A percentile compares a stretch with the other conserved stretches of the same genome.
Conservation (phyloP, 2,329 filamentous ascomycete species). For the Cryphonectria japonica region DNA sequence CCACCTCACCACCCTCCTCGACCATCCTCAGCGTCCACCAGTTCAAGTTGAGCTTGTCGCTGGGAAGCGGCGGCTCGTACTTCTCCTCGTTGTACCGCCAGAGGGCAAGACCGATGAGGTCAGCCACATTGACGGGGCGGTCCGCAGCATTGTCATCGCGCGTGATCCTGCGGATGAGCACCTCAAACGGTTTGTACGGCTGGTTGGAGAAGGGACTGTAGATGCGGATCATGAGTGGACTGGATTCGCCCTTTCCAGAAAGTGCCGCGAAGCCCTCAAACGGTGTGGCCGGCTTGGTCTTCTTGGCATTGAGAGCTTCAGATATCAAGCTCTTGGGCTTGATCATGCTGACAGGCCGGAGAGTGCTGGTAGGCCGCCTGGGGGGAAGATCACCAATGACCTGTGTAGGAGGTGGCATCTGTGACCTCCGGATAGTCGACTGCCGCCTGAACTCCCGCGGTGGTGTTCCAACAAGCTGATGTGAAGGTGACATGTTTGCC, state of each 20-base stretch:
- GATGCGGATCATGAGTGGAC: slow-evolving; percentile 75
- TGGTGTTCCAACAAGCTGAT: slow-evolving; percentile 66
- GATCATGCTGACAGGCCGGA: slow-evolving; percentile 67
- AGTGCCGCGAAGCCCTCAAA: slow-evolving; percentile 78
- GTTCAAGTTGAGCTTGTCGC: slow-evolving; percentile 75
- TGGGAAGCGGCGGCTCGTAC: slow-evolving; percentile 66
- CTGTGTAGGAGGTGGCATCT: slow-evolving; percentile 57
- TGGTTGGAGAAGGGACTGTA: slow-evolving; percentile 73
- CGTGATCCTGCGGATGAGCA: slow-evolving; percentile 70
- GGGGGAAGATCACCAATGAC: slow-evolving; percentile 71
- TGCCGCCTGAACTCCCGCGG: slow-evolving; percentile 63
- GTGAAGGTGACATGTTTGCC: slow-evolving; percentile 53
- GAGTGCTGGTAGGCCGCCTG: slow-evolving; percentile 67
- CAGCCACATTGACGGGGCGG: slow-evolving; percentile 71
- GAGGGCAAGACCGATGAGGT: slow-evolving; percentile 79
- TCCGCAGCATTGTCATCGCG: slow-evolving; percentile 68
- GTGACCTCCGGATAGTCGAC: slow-evolving; percentile 67
- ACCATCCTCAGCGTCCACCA: slow-evolving; percentile 85
- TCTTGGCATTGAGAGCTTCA: slow-evolving; percentile 72
- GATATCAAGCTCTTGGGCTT: slow-evolving; percentile 74
- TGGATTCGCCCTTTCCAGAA: slow-evolving; percentile 77
- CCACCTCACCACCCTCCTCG: slow-evolving; percentile 80
- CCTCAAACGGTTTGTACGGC: slow-evolving; percentile 68
- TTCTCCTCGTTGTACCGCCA: slow-evolving; percentile 81
- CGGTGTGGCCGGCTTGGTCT: slow-evolving; percentile 69